Percentiles rank a stretch among this genome's conserved stretches.
These are phyloP conservation scores for Verticillium nubilum DNA, from an alignment of 2,329 filamentous ascomycete genomes.

Conservation along the genomic window DNA sequence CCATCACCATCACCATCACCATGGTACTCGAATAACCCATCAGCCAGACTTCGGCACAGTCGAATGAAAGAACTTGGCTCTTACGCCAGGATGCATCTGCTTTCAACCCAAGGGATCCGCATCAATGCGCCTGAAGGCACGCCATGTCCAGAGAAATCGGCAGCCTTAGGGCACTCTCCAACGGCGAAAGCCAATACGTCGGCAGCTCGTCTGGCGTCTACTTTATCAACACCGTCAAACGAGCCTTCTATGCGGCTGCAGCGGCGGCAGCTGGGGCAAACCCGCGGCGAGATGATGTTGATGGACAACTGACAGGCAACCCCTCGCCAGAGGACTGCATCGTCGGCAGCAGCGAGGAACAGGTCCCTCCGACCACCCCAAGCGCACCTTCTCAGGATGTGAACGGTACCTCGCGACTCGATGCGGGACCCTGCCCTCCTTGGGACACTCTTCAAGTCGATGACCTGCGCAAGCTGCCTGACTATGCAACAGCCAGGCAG, in stretches of 20 bases:
- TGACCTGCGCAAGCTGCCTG: neutral
- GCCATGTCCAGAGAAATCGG: slow-evolving; percentile 7
- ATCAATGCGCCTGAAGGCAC: neutral
- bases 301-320: slow-evolving; percentile 17
- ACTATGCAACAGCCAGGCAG: slow-evolving; percentile 20
- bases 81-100: too few species aligned
- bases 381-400: too few species aligned
- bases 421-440: neutral
- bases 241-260: slow-evolving; percentile 36
- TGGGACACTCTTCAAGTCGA: neutral
- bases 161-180: slow-evolving; percentile 8
- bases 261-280: slow-evolving; percentile 5
- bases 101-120: too few species aligned
- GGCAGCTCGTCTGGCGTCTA: slow-evolving; percentile 47
- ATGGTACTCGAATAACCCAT: neutral
- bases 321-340: slow-evolving; percentile 10
- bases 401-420: too few species aligned
- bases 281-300: neutral
- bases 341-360: slow-evolving; percentile 3
- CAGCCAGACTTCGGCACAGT: too few species aligned
- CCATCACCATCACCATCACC: neutral
- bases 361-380: too few species aligned
- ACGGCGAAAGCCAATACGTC: slow-evolving; percentile 40
- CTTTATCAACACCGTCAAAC: slow-evolving; percentile 47
- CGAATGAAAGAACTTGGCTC: too few species aligned